A percentile compares a stretch with the other conserved stretches of the same genome.
These are phyloP conservation scores for Vaccinium vitisidaea DNA, from an alignment of 148 eudicot species.

Conservation along the genomic window DNA sequence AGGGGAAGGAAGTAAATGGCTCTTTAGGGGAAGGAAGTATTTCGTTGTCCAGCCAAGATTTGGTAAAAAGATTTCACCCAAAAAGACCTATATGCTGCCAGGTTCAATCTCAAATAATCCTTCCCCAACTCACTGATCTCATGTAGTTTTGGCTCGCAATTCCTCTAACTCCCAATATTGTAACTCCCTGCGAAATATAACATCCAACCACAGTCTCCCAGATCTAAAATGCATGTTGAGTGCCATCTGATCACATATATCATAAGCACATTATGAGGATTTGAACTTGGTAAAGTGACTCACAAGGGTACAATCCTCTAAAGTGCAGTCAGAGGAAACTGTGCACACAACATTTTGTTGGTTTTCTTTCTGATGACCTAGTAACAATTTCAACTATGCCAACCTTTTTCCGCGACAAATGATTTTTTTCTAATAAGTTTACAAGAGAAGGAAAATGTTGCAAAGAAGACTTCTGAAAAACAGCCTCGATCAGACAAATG, in stretches of 20 bases:
- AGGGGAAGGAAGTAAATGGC: background rate
- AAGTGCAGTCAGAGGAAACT: background rate
- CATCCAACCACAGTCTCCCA: background rate
- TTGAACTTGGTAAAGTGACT: background rate
- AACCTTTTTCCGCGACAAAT: too few species aligned
- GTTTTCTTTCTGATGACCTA: background rate
- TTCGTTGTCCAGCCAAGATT: background rate
- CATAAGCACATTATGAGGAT: background rate
- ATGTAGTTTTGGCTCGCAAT: background rate
- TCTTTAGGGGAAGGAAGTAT: background rate
- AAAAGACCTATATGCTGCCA: background rate
- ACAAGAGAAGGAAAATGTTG: background rate
- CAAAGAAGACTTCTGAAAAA: conserved; percentile 48
- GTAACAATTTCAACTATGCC: background rate
- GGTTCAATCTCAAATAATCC: background rate
- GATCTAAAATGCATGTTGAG: background rate
- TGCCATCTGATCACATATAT: background rate
- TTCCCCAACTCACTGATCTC: background rate
- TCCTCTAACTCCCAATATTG: background rate
- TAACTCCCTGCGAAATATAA: background rate
- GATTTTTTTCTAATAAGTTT: background rate
- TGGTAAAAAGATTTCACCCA: background rate
- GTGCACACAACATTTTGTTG: background rate
- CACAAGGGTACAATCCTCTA: background rate
- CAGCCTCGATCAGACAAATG: conserved; percentile 59